phyloP scores from a whole-genome alignment of 495 filamentous ascomycete species.

The Penicillium chermesinum region DNA sequence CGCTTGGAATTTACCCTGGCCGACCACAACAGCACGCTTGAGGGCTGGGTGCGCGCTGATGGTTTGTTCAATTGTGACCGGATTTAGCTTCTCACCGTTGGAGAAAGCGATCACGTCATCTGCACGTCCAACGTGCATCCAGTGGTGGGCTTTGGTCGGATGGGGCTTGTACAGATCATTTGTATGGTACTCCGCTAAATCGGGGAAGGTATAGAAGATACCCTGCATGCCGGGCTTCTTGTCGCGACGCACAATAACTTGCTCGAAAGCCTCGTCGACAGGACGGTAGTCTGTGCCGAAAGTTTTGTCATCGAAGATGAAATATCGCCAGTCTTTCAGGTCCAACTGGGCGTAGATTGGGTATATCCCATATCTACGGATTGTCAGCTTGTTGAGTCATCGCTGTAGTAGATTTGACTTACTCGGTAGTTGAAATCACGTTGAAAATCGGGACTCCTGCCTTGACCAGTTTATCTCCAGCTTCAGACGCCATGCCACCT shows the following conservation, averaged over 20 bases:
- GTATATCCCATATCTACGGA: conserved; percentile 5
- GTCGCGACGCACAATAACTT: conserved; percentile 30
- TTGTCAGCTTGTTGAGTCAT: background rate
- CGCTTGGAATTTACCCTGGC: conserved; percentile 46
- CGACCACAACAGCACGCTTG: conserved; percentile 46
- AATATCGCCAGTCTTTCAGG: conserved; percentile 11
- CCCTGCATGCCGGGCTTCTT: conserved; percentile 16
- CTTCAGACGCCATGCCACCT: conserved; percentile 8
- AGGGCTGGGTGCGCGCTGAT: conserved; percentile 42
- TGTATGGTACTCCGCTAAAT: conserved; percentile 43
- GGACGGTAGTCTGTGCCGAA: conserved; percentile 16
- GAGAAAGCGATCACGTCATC: conserved; percentile 62
- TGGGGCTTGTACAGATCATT: conserved; percentile 54
- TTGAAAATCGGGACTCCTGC: background rate
- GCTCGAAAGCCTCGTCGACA: conserved; percentile 31
- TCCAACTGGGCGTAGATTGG: conserved; percentile 11
- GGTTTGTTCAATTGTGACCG: conserved; percentile 46
- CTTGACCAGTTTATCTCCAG: conserved; percentile 4
- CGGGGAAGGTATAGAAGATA: conserved; percentile 27
- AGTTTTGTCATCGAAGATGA: conserved; percentile 10
- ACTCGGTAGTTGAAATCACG: background rate
- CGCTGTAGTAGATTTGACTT: background rate
- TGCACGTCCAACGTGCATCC: conserved; percentile 46
- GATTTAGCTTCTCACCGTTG: conserved; percentile 62
- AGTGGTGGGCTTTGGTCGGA: conserved; percentile 42